A percentile compares a stretch with the other conserved stretches of the same genome.
phyloP scores from a whole-genome alignment of 768 basidiomycete species.

The Rhizopogon salebrosus region DNA sequence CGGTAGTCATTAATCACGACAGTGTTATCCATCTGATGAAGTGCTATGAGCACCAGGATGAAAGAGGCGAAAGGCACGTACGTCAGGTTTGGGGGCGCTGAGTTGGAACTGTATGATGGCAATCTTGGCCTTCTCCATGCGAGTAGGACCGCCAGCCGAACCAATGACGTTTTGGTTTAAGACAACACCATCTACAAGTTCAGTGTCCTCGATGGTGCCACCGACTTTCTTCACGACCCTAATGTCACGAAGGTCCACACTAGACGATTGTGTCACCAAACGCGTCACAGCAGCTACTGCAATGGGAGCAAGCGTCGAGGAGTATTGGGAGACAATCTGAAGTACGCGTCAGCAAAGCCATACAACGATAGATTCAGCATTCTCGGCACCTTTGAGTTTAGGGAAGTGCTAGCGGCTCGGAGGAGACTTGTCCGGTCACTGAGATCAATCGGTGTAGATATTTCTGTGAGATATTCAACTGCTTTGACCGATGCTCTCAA shows the following conservation, averaged over 20 bases:
- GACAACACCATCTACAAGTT: constrained; percentile 94
- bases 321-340: constrained; percentile 99
- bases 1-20: constrained; percentile 99
- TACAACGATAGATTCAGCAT: background rate
- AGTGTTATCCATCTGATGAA: constrained; percentile 93
- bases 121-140: constrained; percentile 98
- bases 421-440: constrained; percentile 80
- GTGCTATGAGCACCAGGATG: background rate
- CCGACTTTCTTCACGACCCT: constrained; percentile 98
- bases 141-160: constrained; percentile 86
- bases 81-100: constrained; percentile 95
- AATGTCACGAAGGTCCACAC: constrained; percentile 94
- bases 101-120: constrained; percentile 98
- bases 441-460: constrained; percentile 89
- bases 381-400: constrained; percentile 85
- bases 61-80: constrained; percentile 32
- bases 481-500: constrained; percentile 87
- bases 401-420: constrained; percentile 88
- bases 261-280: constrained; percentile 83
- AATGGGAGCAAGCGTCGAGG: constrained; percentile 95
- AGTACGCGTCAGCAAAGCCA: background rate
- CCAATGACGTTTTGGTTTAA: constrained; percentile 92
- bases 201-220: constrained; percentile 98
- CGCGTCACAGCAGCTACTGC: constrained; percentile 96
- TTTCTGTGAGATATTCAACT: constrained; percentile 89